Base-by-base conservation (phyloP, 352 stramenopile genomes). In the Thraustochytrium sp. region DNA sequence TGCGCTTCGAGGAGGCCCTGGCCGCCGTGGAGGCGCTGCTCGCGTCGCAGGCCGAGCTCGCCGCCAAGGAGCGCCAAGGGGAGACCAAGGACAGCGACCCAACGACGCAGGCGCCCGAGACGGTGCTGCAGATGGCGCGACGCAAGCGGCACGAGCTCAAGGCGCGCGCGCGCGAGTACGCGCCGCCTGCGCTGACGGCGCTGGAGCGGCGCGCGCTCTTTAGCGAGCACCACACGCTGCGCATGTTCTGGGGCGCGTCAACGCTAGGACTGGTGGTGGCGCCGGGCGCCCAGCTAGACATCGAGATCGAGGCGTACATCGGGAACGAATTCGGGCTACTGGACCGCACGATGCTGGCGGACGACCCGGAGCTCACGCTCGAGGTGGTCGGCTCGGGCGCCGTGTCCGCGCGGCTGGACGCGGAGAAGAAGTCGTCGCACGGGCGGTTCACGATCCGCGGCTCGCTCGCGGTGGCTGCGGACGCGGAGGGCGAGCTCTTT, bases 191-290 rank as follows among this genome's bases (percentile, higher is more conserved):
- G 37, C 40, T 75, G 11, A 23, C 62, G 8, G 37, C 48, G 36
- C 21, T 75, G 38, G 62, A 75, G 31, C 62, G 62, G 13, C 62
- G 62, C 23, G 62, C 62, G 37, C 62, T 75, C 38, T 75, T 75
- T 26, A 75, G 40, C 62, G 62, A 75, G 44, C 62, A 75, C 2
- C 62, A 75, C 40, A 75, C 62, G 36, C 40, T 75, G 62, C 62
- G 62, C 26, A 9, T 75, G 16, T 75, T 75, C 13, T 13, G 51
- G 36, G 23, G n/a, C 4, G 62, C 51, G 16, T 75, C 62, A 16
- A 21, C 11, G 36, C 40, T 54, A 3, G 23, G 31, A 8, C 31
- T 34, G 4, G 62, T 26, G 16, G 62, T 75, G 38, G 8, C 5
- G 8, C 3, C 11, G 31, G 40, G 37, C 23, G 21, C 38, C 36